Base-by-base conservation (phyloP, 768 basidiomycete species). In the Lactifluus piperatus region DNA sequence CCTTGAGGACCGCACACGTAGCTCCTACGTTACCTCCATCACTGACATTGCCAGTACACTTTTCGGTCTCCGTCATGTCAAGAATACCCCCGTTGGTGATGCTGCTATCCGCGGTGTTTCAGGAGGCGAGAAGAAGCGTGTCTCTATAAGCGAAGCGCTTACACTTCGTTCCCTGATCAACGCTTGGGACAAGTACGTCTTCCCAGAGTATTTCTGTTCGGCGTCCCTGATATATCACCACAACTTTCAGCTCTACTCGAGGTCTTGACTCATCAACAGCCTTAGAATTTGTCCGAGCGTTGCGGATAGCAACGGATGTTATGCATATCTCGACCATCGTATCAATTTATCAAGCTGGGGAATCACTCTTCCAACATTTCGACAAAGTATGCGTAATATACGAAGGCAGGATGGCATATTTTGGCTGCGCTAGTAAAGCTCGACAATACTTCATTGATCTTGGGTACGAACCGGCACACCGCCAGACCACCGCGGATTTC, bases 301-400 rank as follows among this genome's bases (percentile, higher is more conserved):
- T 84, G n/a, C 76, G 82, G 36, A 75, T 82, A 37, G 71, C 77
- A 6, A 82, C 82, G 24, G 81, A 83, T 66, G 67, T 77, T 20
- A 64, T 67, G 30, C 67, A 66, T 45, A 63, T 67, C 56, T 68
- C 85, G 0, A 89, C 85, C 0, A 79, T 93, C 57, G 86, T 88
- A n/a, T 85, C 88, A 0, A 81, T 94, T 37, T 92, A 93, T 71
- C 91, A 93, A 71, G 91, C 88, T 8, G 84, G 85, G 51, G 88
- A 91, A 68, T 75, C 76, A 2, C 68, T 86, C 0, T 85, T 83
- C 58, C 58, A 78, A 22, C 73, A 78, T 44, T 93, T 91, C 67
- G 87, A 91, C 76, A 89, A 91, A 68, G 86, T 91, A 34, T 83
- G 85, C 68, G 81, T 91, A 36, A 78, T 93, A 66, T 81, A 85